These are phyloP conservation scores for Lentinula raphanica DNA, from an alignment of 768 basidiomycete species.

Conservation along the genomic window DNA sequence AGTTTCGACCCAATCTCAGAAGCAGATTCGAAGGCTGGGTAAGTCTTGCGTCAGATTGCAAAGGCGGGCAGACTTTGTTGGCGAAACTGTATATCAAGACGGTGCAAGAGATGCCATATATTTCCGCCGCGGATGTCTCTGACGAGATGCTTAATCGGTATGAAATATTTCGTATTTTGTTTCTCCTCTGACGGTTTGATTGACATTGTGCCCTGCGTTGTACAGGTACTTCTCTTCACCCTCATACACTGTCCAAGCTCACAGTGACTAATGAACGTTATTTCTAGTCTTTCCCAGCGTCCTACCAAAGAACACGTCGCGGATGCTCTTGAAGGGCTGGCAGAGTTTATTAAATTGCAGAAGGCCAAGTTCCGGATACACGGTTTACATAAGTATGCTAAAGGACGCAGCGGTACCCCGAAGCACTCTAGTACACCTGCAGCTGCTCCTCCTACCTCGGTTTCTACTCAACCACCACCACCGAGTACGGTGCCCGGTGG, in stretches of 20 bases:
- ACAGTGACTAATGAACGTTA: background rate
- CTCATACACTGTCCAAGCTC: background rate
- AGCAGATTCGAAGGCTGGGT: conserved; percentile 57
- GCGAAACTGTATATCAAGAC: conserved; percentile 39
- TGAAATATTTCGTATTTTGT: background rate
- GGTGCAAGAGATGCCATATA: conserved; percentile 22
- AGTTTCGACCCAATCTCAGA: conserved; percentile 54
- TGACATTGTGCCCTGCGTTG: no score
- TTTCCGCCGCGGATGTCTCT: background rate
- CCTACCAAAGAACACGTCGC: conserved; percentile 47
- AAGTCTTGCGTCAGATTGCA: conserved; percentile 31
- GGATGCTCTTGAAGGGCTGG: conserved; percentile 46
- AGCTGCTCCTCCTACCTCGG: background rate
- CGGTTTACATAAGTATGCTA: no score
- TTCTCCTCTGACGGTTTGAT: background rate
- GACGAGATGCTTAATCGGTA: background rate
- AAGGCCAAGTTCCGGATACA: no score
- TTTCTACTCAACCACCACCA: background rate
- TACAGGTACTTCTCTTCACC: background rate
- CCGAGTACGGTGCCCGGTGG: conserved; percentile 13
- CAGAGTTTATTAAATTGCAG: conserved; percentile 47
- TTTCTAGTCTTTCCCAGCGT: conserved; percentile 44
- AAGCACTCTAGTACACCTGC: background rate
- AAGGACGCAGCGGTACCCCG: no score
- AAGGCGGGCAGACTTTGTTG: conserved; percentile 32